Evolutionary conservation across 805 yeast genomes (phyloP), one percentile per base, ranked within the genome.

Genomic region (Grigorovia humatica): DNA sequence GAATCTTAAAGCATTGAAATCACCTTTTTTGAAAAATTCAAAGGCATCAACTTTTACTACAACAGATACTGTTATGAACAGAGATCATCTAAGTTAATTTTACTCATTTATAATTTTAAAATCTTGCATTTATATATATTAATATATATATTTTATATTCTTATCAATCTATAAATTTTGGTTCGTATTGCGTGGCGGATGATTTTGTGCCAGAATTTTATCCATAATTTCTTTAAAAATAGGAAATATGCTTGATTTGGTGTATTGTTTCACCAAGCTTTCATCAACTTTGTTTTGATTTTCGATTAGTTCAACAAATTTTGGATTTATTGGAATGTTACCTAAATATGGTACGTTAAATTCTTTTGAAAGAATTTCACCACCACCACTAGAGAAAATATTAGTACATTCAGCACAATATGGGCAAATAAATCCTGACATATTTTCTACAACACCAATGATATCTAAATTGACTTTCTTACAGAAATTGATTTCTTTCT

Each of bases 381-480:
- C 99, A 29, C 99, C 99, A 9, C 98, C 99, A 49, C 85, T 79
- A 57, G 93, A 87, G 65, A 93, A 93, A 23, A 93, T 86, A 65
- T 90, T 83, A 3, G 97, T 89, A 64, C 91, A 84, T 63, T 91
- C 98, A 1, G 84, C 79, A 65, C 99, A 93, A 65, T 81, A 80
- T 0, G 99, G 99, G 65, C 99, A 93, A 4, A 89, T 81, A 62
- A 87, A 93, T 1, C 99, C 99, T 48, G 95, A 82, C 99, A 93
- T 91, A 62, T 93, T 93, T 65, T 93, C 99, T 9, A 93, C 79
- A 3, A 93, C 78, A 0, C 99, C 99, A 51, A 93, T 65, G 1
- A 91, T 78, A 27, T 76, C 74, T 59, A 93, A 81, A 51, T 81
- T 81, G 40, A 91, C 97, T 65, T 91, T 91, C 44, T 74, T 74